Evolutionary conservation across 768 basidiomycete species (phyloP), one percentile per base, ranked within the genome.

Genomic region (Scleroderma citrinum): DNA sequence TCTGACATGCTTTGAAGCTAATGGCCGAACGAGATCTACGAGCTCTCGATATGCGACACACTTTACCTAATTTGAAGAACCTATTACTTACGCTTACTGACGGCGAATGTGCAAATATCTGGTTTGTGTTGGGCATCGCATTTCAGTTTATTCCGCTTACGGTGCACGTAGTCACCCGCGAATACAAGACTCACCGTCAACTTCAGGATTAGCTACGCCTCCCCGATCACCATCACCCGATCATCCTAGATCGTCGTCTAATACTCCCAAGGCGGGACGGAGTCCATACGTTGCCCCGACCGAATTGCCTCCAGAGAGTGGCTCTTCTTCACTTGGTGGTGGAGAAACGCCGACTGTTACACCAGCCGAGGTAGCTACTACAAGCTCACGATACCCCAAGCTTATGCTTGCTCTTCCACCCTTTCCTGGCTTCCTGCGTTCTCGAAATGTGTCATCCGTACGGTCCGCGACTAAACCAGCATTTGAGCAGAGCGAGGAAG

Each of bases 1-100:
- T 40, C 53, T 58, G 20, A 63, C 32, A 2, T 19, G 24, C 37
- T 38, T 53, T 39, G 30, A 34, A 97, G 93, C 78, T 96, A 46
- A 95, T 94, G 93, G 75, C 80, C 48, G 90, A 94, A 59, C 83
- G 86, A n/a, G 81, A 88, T 62, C 72, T 98, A 48, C 84, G 86
- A 37, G 86, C 92, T 19, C 69, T 95, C 58, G 96, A 99, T 70
- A 83, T 95, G 71, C 81, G 94, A 43, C 94, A 99, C 64, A 98
- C 96, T 3, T 75, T 99, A 24, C 93, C 94, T 36, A 99, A 99
- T 71, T 76, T 99, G 54, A 97, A 96, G 72, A 93, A 93, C 59
- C 74, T 98, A 17, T 66, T 97, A 46, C 77, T 98, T 26, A 93
- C 89, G 11, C 73, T 95, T 55, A 89, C 85, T 47, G 80, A 83